These are phyloP conservation scores for Conringia planisiliqua DNA, from an alignment of 345 rosid species.

Conservation along the genomic window DNA sequence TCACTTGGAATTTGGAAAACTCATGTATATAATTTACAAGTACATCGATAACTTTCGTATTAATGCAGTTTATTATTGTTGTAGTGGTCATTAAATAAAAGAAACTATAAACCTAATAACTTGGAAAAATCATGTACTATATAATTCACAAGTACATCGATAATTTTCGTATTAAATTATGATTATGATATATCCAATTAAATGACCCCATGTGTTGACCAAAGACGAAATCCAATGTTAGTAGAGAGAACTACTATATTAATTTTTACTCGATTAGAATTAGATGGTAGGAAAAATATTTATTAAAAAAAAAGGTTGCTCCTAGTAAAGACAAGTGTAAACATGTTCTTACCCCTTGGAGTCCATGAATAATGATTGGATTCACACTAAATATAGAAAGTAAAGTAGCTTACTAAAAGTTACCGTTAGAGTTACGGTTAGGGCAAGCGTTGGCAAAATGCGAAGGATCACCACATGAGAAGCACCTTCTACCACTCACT, in stretches of 20 bases:
- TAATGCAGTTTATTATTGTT: background rate
- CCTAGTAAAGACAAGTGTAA: background rate
- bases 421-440: conserved; percentile 47
- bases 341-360: background rate
- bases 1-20: no score
- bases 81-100: background rate
- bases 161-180: background rate
- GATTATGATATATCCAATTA: background rate
- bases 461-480: conserved; percentile 87
- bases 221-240: background rate
- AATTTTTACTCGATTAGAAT: background rate
- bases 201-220: background rate
- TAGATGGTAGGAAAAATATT: background rate
- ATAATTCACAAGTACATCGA: background rate
- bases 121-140: background rate
- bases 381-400: background rate
- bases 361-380: background rate
- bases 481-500: conserved; percentile 70
- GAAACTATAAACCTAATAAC: conserved; percentile 19
- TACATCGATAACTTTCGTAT: background rate
- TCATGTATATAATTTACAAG: background rate
- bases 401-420: conserved; percentile 7
- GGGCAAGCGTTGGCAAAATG: conserved; percentile 90
- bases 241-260: background rate
- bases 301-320: background rate